Conservation (phyloP, 371 early-diverging fungal genomes). For the Mortierella sp. region DNA sequence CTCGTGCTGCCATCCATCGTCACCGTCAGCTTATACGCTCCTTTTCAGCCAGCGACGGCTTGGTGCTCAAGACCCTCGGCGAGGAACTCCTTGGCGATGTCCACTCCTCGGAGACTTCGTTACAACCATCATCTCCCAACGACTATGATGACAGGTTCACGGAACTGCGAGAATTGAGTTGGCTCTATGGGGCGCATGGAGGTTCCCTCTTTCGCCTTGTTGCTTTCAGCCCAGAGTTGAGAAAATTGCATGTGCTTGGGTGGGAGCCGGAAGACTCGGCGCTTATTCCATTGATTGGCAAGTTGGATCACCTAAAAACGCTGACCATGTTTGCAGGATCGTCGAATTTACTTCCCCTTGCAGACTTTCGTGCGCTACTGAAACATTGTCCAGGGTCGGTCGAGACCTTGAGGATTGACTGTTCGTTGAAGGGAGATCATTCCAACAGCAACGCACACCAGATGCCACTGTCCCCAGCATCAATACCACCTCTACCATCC, state of each 20-base stretch:
- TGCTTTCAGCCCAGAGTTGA: background rate
- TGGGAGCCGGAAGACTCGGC: background rate
- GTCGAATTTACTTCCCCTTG: background rate
- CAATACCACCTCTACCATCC: background rate
- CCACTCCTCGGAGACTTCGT: background rate
- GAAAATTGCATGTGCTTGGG: background rate
- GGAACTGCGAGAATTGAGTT: background rate
- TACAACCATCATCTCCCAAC: background rate
- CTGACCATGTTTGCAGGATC: background rate
- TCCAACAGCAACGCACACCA: background rate
- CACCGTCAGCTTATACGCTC: background rate
- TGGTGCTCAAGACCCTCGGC: background rate
- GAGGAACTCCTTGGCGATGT: background rate
- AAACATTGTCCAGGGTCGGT: background rate
- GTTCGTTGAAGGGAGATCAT: background rate
- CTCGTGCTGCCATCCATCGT: background rate
- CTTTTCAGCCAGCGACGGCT: background rate
- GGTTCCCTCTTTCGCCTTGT: background rate
- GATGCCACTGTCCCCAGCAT: background rate
- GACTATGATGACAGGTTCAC: background rate
- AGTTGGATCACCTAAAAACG: background rate
- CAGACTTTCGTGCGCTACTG: background rate
- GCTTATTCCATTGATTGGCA: background rate
- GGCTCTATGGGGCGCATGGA: background rate
- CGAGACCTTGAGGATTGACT: background rate